Conservation (phyloP, 331 rosid species). For the Saraca asoca region DNA sequence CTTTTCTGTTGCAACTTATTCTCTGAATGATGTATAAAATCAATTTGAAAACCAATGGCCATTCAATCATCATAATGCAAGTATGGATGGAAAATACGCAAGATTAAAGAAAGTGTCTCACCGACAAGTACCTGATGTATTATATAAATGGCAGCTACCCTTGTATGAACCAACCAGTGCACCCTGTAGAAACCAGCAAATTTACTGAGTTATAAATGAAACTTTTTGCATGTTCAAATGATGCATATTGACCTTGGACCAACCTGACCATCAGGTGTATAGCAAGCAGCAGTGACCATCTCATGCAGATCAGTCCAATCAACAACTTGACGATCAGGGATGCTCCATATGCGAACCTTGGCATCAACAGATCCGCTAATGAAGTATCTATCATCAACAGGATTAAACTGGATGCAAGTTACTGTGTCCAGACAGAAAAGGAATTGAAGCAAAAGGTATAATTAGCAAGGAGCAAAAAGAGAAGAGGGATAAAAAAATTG, state of each 20-base stretch:
- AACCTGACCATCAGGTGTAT: conserved; percentile 99
- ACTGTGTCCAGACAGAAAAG: conserved; percentile 66
- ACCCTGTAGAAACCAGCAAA: conserved; percentile 61
- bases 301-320: conserved; percentile 96
- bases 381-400: conserved; percentile 95
- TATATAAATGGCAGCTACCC: conserved; percentile 91
- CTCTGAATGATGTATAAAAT: conserved; percentile 50
- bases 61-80: conserved; percentile 25
- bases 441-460: conserved; percentile 40
- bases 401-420: conserved; percentile 99
- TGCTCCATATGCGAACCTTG: conserved; percentile 99
- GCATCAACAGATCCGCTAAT: conserved; percentile 97
- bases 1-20: conserved; percentile 82
- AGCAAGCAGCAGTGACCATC: conserved; percentile 99
- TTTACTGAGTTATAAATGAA: conserved; percentile 37
- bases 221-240: conserved; percentile 4
- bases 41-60: conserved; percentile 22
- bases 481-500: background rate
- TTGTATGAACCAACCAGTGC: conserved; percentile 93
- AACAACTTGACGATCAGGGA: conserved; percentile 88
- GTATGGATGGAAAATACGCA: conserved; percentile 5
- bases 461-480: conserved; percentile 47
- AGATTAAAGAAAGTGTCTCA: conserved; percentile 8
- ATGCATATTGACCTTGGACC: conserved; percentile 38
- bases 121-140: conserved; percentile 67